phyloP scores from a whole-genome alignment of 441 rosid species.

The Corymbia citriodora region DNA sequence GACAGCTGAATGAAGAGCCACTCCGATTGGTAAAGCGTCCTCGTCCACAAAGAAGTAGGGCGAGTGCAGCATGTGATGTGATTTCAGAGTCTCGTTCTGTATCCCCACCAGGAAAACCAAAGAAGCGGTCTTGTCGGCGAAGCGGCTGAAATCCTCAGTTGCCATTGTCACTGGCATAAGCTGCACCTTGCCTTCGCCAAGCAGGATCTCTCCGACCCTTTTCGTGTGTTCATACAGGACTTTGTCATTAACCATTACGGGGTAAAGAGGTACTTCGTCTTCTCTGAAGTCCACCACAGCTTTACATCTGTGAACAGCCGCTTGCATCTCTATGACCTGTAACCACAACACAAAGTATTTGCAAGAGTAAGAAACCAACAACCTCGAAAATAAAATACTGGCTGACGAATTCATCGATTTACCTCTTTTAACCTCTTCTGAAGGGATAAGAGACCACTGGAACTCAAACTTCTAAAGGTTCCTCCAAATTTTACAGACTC shows the following conservation, averaged over 20 bases:
- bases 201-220: conserved; percentile 32
- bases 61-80: conserved; percentile 38
- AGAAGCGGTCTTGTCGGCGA: conserved; percentile 35
- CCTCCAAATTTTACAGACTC: conserved; percentile 41
- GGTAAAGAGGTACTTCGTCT: conserved; percentile 27
- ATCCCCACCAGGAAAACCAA: conserved; percentile 32
- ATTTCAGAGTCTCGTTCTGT: conserved; percentile 31
- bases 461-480: conserved; percentile 37
- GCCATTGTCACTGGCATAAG: conserved; percentile 37
- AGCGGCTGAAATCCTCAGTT: conserved; percentile 53
- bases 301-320: conserved; percentile 33
- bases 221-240: conserved; percentile 29
- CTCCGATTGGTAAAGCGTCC: conserved; percentile 38
- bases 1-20: conserved; percentile 41
- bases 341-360: background rate
- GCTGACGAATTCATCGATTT: background rate
- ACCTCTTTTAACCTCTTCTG: conserved; percentile 41
- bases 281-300: conserved; percentile 33
- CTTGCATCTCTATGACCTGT: conserved; percentile 43
- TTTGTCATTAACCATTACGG: conserved; percentile 32
- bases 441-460: conserved; percentile 30
- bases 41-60: conserved; percentile 42
- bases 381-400: background rate
- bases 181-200: conserved; percentile 36
- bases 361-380: background rate